Evolutionary conservation across 129 eudicot species (phyloP).

Genomic region (Tagetes patula): DNA sequence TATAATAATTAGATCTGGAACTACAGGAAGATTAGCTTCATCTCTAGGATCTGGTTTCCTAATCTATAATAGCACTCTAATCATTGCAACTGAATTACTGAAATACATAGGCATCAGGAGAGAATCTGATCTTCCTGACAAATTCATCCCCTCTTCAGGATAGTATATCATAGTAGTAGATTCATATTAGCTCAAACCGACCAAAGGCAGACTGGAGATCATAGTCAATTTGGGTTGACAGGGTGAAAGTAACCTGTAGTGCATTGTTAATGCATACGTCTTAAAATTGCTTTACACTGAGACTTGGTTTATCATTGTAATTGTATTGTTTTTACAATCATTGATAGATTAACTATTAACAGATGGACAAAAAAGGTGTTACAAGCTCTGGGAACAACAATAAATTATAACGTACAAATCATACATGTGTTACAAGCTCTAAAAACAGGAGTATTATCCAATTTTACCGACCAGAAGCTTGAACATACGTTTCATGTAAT

Average conservation of each 20-base stretch:
- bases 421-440: background rate
- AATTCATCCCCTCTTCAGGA: background rate
- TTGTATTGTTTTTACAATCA: background rate
- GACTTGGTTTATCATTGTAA: background rate
- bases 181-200: background rate
- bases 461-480: background rate
- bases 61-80: slow-evolving; percentile 11
- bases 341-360: background rate
- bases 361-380: background rate
- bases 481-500: background rate
- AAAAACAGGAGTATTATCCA: background rate
- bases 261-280: background rate
- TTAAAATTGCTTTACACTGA: background rate
- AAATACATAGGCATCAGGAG: background rate
- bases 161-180: background rate
- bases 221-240: background rate
- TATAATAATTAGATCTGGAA: background rate
- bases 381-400: background rate
- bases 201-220: background rate
- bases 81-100: background rate
- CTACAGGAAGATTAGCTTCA: slow-evolving; percentile 5
- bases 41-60: background rate
- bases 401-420: background rate
- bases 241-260: background rate
- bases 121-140: background rate